These are phyloP conservation scores for Fusarium camptoceras DNA, from an alignment of 2,329 filamentous ascomycete genomes.

Conservation along the genomic window DNA sequence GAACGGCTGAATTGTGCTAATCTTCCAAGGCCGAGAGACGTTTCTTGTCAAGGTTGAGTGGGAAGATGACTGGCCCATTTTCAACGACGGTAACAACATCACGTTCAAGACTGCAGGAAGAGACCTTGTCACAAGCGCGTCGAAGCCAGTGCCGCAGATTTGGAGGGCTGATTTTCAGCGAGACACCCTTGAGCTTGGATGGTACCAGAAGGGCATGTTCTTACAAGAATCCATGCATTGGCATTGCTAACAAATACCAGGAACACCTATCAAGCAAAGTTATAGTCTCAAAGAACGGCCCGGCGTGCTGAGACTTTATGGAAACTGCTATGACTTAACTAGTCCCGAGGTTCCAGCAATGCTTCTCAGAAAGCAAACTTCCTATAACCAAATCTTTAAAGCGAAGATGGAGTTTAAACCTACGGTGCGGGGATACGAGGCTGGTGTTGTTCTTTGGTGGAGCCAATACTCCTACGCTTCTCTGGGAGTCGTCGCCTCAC, in stretches of 20 bases:
- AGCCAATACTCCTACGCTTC: conserved; percentile 58
- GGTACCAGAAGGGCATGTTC: conserved; percentile 45
- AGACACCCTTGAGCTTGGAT: conserved; percentile 36
- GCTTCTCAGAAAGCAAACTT: conserved; percentile 65
- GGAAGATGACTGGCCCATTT: conserved; percentile 43
- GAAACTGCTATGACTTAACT: conserved; percentile 63
- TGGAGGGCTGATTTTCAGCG: conserved; percentile 37
- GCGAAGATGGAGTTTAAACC: conserved; percentile 61
- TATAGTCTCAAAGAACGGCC: conserved; percentile 60
- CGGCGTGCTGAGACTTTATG: conserved; percentile 60
- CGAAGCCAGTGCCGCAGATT: neutral
- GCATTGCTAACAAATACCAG: conserved; percentile 7
- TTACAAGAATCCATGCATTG: fast-evolving
- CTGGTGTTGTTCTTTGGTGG: conserved; percentile 66
- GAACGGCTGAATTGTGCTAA: neutral
- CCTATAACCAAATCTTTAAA: conserved; percentile 56
- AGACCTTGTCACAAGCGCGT: neutral
- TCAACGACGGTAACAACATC: conserved; percentile 43
- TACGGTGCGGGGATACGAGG: conserved; percentile 58
- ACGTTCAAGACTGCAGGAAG: conserved; percentile 36
- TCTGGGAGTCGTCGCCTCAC: conserved; percentile 38
- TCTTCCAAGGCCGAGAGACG: conserved; percentile 37
- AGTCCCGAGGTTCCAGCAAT: conserved; percentile 64
- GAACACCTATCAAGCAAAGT: conserved; percentile 48
- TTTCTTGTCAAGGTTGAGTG: conserved; percentile 45